Base-by-base conservation (phyloP, 169 alveolate species). In the Eimeria necatrix region DNA sequence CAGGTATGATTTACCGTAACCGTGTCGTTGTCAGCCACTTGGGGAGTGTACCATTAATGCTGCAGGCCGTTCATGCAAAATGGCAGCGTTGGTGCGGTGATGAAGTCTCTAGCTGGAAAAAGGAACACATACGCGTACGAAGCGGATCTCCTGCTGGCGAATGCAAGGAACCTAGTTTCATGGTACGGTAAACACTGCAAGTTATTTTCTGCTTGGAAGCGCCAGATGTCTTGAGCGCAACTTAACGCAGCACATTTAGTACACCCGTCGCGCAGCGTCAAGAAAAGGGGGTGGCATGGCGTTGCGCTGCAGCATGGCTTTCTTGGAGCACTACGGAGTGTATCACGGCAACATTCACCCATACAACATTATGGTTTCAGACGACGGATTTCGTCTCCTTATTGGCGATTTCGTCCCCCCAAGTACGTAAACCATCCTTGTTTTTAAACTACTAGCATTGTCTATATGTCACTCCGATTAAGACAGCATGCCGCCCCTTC, bases 301-400 rank as follows among this genome's bases (percentile, higher is more conserved):
- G 4, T 26, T 51, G 32, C 53, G 20, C 59, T 32, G 64, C 92
- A 92, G 95, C 64, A 64, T 92, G 93, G 95, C 95, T 64, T 92
- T 71, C 76, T 52, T 92, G 80, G 95, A 92, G 93, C 90, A 92
- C 74, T 64, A 81, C 68, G 56, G 87, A 18, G 32, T 92, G 20
- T 92, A 80, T 41, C 95, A 92, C 24, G 95, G 95, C 10, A 92
- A 86, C 92, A 92, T 92, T 61, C 95, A 92, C 49, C 95, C 95
- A 12, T 32, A 49, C 95, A 92, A 92, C 87, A 92, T 92, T 81
- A 61, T 92, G 48, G 95, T 92, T 32, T 92, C 95, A 46, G 95
- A 92, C 84, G 95, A 92, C 83, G 95, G 95, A 8, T 92, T 92
- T 61, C 90, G 93, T n/a, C 95, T 92, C 22, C 64, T 92, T 4